A percentile compares a stretch with the other conserved stretches of the same genome.
Evolutionary conservation across 106 monocot species (phyloP).

Genomic region (Narthecium ossifragum): DNA sequence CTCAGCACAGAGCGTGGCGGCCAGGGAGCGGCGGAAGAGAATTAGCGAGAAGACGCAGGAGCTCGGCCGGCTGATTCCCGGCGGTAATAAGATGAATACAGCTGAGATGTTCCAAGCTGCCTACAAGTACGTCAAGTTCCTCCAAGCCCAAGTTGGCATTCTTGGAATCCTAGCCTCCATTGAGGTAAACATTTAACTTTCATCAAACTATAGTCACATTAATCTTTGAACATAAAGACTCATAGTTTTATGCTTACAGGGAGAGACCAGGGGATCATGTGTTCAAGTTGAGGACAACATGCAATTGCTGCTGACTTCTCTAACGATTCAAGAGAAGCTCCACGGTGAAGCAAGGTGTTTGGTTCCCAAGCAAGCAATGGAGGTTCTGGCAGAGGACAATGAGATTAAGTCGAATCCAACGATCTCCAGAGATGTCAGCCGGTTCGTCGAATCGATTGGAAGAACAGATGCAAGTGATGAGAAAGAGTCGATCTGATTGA

Average conservation of each 20-base stretch:
- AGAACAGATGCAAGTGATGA: not conserved
- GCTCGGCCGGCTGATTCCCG: conserved; percentile 49
- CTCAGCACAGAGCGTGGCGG: conserved; percentile 48
- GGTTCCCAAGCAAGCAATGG: conserved; percentile 22
- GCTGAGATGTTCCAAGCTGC: conserved; percentile 68
- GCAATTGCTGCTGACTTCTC: conserved; percentile 18
- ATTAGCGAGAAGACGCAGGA: conserved; percentile 78
- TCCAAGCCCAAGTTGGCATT: conserved; percentile 63
- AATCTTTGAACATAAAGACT: too few relatives aligned
- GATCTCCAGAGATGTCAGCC: conserved; percentile 28
- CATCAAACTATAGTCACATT: too few relatives aligned
- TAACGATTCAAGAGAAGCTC: conserved; percentile 34
- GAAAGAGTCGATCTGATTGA: too few relatives aligned
- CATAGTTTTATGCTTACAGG: too few relatives aligned
- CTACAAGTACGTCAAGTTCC: conserved; percentile 48
- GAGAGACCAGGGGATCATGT: too few relatives aligned
- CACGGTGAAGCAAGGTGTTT: conserved; percentile 38
- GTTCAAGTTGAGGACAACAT: too few relatives aligned
- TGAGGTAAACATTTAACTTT: conserved; percentile 9
- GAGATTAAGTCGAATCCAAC: conserved; percentile 19
- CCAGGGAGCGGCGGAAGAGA: conserved; percentile 60
- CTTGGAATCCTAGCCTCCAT: conserved; percentile 26
- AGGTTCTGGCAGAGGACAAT: conserved; percentile 20
- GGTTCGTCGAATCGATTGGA: conserved; percentile 18
- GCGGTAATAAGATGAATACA: conserved; percentile 70